Conservation (phyloP, 2,329 filamentous ascomycete species). For the Hortaea werneckii region DNA sequence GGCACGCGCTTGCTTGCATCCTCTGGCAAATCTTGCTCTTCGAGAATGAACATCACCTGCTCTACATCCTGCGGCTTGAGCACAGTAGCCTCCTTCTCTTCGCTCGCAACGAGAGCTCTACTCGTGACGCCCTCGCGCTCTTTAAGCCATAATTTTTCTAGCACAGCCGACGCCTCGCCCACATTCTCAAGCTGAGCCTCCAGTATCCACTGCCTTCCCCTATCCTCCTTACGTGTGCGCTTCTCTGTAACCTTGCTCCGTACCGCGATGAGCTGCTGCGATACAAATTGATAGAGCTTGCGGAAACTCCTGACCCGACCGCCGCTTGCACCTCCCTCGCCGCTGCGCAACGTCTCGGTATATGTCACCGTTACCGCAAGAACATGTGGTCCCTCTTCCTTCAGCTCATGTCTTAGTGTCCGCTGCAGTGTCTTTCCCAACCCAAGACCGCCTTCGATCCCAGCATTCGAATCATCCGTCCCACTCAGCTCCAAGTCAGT, state of each 20-base stretch:
- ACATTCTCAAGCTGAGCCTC: conserved; percentile 96
- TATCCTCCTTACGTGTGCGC: conserved; percentile 28
- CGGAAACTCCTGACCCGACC: conserved; percentile 73
- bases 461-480: conserved; percentile 43
- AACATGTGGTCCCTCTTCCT: conserved; percentile 89
- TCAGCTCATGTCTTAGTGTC: conserved; percentile 76
- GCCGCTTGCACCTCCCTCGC: conserved; percentile 37
- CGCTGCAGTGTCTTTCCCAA: conserved; percentile 64
- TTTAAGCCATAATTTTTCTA: conserved; percentile 47
- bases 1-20: conserved; percentile 43
- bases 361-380: conserved; percentile 90
- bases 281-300: conserved; percentile 94
- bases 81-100: conserved; percentile 29
- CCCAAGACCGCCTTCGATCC: conserved; percentile 31
- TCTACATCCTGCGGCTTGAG: conserved; percentile 53
- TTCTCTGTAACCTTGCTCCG: conserved; percentile 70
- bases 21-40: conserved; percentile 39
- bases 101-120: conserved; percentile 22
- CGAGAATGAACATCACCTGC: conserved; percentile 54
- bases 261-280: conserved; percentile 80
- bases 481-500: conserved; percentile 51
- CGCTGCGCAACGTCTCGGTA: conserved; percentile 57
- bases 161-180: conserved; percentile 68
- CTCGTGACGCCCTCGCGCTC: conserved; percentile 19
- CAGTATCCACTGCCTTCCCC: conserved; percentile 54